phyloP scores from a whole-genome alignment of 1,139 yeast genomes.

The Geotrichum klebahnii region DNA sequence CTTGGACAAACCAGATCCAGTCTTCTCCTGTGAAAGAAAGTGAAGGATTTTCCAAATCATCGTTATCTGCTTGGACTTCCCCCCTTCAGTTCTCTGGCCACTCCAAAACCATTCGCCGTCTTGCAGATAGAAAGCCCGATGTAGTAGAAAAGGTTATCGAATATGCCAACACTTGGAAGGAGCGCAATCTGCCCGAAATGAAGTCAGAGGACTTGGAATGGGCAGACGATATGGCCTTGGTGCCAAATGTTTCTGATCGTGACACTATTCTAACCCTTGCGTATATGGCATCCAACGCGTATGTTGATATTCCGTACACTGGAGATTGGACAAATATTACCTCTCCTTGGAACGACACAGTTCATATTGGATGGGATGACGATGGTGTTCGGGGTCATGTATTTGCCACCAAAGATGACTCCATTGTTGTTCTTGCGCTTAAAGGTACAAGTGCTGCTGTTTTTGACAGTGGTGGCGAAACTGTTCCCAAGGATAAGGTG shows the following conservation, averaged over 20 bases:
- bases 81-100: slow-evolving; percentile 2
- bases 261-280: slow-evolving; percentile 75
- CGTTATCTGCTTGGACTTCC: slow-evolving; percentile 10
- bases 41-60: neutral
- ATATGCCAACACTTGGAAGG: slow-evolving; percentile 45
- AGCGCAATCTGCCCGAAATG: slow-evolving; percentile 22
- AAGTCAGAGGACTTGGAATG: slow-evolving; percentile 32
- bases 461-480: slow-evolving; percentile 69
- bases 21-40: neutral
- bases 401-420: slow-evolving; percentile 61
- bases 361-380: slow-evolving; percentile 75
- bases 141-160: slow-evolving; percentile 61
- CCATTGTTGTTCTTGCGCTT: slow-evolving; percentile 69
- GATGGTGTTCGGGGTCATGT: slow-evolving; percentile 89
- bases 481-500: slow-evolving; percentile 71
- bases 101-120: slow-evolving; percentile 43
- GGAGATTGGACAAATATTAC: slow-evolving; percentile 91
- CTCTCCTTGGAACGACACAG: slow-evolving; percentile 48
- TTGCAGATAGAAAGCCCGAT: slow-evolving; percentile 58
- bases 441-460: slow-evolving; percentile 94
- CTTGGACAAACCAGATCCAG: neutral
- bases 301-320: slow-evolving; percentile 67
- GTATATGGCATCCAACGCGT: slow-evolving; percentile 85
- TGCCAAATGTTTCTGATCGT: slow-evolving; percentile 73
- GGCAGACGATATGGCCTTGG: slow-evolving; percentile 39